A percentile compares a stretch with the other conserved stretches of the same genome.
These are phyloP conservation scores for Puccinellia tenuiflora DNA, from an alignment of 176 grass and related monocot genomes.

Conservation along the genomic window DNA sequence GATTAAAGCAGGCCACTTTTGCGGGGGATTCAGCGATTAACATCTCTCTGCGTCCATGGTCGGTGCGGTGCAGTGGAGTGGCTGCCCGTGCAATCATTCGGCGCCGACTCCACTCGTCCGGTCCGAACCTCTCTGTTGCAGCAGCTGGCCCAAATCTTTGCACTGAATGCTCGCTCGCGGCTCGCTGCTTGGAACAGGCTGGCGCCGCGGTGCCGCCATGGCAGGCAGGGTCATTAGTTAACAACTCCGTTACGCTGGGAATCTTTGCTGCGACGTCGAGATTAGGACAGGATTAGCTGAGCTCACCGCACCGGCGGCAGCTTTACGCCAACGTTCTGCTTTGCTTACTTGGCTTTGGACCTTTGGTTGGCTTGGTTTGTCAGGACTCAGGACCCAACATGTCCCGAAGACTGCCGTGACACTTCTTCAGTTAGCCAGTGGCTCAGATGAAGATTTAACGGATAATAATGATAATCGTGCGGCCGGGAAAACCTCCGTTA, in stretches of 20 bases:
- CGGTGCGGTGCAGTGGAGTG: not conserved
- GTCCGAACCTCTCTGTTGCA: not conserved
- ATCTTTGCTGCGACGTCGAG: slow-evolving; percentile 14
- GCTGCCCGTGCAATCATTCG: slow-evolving; percentile 12
- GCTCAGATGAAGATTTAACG: too few species aligned
- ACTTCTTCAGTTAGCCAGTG: too few species aligned
- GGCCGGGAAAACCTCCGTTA: too few species aligned
- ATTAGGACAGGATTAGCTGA: slow-evolving; percentile 7
- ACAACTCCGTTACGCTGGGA: not conserved
- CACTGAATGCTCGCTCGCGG: not conserved
- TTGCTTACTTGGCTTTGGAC: too few species aligned
- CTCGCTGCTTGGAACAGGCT: slow-evolving; percentile 26
- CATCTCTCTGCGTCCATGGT: not conserved
- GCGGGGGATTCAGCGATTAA: not conserved
- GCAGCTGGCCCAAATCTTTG: not conserved
- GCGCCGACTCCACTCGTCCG: not conserved
- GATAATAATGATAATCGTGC: too few species aligned
- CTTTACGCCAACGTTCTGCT: too few species aligned
- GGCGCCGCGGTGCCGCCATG: not conserved
- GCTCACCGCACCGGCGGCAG: not conserved
- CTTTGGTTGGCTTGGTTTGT: too few species aligned
- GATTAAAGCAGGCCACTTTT: slow-evolving; percentile 13
- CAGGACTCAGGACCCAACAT: too few species aligned
- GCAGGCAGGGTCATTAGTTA: not conserved
- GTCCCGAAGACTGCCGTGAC: too few species aligned